Evolutionary conservation across 768 basidiomycete genomes (phyloP).

Genomic region (Mycena kentingensis): DNA sequence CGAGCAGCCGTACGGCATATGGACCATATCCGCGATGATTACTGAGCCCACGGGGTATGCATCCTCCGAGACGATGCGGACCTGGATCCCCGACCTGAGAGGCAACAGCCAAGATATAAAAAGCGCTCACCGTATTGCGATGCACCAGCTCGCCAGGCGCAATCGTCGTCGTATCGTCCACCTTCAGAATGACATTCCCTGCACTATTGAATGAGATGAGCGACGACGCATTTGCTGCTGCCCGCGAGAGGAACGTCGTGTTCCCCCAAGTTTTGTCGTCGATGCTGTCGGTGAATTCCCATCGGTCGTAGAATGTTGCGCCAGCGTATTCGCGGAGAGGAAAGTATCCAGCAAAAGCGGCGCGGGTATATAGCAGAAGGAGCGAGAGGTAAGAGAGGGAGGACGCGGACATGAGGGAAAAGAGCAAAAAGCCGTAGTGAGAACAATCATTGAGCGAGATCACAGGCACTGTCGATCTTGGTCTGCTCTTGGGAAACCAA

Average conservation of each 20-base stretch:
- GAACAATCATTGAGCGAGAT: too few relatives aligned
- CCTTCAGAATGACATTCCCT: constrained; percentile 67
- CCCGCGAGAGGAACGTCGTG: constrained; percentile 6
- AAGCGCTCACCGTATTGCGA: constrained; percentile 55
- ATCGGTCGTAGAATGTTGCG: constrained; percentile 52
- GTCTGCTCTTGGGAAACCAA: too few relatives aligned
- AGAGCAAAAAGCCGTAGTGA: too few relatives aligned
- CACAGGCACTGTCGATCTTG: too few relatives aligned
- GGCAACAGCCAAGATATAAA: not conserved
- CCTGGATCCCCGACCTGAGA: constrained; percentile 26
- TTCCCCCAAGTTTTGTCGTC: constrained; percentile 51
- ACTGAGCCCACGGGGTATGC: constrained; percentile 43
- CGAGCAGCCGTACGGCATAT: constrained; percentile 59
- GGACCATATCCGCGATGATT: constrained; percentile 45
- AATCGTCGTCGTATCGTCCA: constrained; percentile 67
- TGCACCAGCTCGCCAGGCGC: constrained; percentile 41
- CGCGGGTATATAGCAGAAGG: constrained; percentile 2
- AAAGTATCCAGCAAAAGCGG: constrained; percentile 32
- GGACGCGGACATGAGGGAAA: too few relatives aligned
- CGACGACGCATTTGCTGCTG: constrained; percentile 24
- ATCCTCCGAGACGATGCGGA: constrained; percentile 46
- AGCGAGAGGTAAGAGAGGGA: too few relatives aligned
- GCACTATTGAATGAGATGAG: constrained; percentile 59
- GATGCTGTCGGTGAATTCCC: constrained; percentile 53
- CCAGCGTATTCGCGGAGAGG: constrained; percentile 50